Evolutionary conservation across 2,329 filamentous ascomycete genomes (phyloP).

Genomic region (Hypomyces rosellus): DNA sequence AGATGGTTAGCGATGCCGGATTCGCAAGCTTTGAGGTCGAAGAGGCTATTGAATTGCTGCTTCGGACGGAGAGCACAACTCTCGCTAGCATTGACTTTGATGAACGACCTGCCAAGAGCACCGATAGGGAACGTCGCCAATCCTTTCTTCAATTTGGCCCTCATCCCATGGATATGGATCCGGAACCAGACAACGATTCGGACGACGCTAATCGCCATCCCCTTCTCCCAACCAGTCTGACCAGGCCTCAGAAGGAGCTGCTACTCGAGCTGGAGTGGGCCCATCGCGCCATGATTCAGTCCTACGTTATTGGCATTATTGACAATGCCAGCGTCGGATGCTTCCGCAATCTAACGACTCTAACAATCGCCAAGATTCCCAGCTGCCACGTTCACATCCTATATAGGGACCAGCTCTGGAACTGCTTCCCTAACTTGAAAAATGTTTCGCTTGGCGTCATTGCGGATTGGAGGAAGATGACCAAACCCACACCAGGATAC

Average conservation of each 20-base stretch:
- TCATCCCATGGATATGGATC: slow-evolving; percentile 8
- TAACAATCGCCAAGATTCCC: slow-evolving; percentile 60
- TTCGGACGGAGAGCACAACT: slow-evolving; percentile 28
- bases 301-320: slow-evolving; percentile 58
- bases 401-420: slow-evolving; percentile 55
- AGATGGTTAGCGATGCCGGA: slow-evolving; percentile 33
- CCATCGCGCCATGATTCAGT: slow-evolving; percentile 60
- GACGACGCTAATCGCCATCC: slow-evolving; percentile 15
- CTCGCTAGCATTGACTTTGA: slow-evolving; percentile 28
- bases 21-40: slow-evolving; percentile 24
- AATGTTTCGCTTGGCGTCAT: slow-evolving; percentile 55
- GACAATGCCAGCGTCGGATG: slow-evolving; percentile 45
- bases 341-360: slow-evolving; percentile 48
- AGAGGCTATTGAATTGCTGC: slow-evolving; percentile 29
- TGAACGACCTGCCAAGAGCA: slow-evolving; percentile 17
- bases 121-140: not conserved
- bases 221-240: slow-evolving; percentile 51
- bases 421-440: slow-evolving; percentile 45
- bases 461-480: slow-evolving; percentile 59
- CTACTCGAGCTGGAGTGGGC: slow-evolving; percentile 63
- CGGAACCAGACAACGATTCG: slow-evolving; percentile 18
- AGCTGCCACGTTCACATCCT: slow-evolving; percentile 53
- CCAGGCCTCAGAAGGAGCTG: slow-evolving; percentile 60
- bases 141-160: not conserved
- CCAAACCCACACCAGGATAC: slow-evolving; percentile 44